Evolutionary conservation across 805 yeast species (phyloP).

Genomic region (Gaillardinia entomophila): DNA sequence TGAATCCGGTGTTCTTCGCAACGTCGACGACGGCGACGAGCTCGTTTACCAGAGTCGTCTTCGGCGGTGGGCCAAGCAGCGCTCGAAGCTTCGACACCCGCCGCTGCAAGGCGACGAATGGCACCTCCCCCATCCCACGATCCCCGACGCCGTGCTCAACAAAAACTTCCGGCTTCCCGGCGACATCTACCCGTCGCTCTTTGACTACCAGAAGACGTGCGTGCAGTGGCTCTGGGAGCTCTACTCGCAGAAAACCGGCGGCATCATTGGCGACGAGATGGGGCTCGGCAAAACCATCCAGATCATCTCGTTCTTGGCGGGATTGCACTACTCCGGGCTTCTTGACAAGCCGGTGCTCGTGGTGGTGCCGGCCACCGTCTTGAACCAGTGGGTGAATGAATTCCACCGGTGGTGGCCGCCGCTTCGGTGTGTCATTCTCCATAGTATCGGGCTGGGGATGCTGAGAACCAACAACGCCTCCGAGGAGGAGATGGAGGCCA

Average conservation of each 20-base stretch:
- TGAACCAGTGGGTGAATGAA: slow-evolving; percentile 96
- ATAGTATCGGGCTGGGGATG: slow-evolving; percentile 92
- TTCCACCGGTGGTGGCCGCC: slow-evolving; percentile 99
- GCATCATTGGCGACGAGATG: slow-evolving; percentile 97
- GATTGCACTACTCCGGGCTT: slow-evolving; percentile 75
- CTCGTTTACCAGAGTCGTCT: slow-evolving; percentile 54
- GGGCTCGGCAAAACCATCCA: slow-evolving; percentile 96
- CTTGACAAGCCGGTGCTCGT: slow-evolving; percentile 74
- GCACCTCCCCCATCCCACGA: slow-evolving; percentile 69
- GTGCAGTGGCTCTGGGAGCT: slow-evolving; percentile 97
- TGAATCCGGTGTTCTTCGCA: slow-evolving; percentile 18
- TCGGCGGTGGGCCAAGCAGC: slow-evolving; percentile 48
- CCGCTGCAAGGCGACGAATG: slow-evolving; percentile 43
- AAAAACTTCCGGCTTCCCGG: slow-evolving; percentile 77
- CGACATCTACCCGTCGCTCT: slow-evolving; percentile 78
- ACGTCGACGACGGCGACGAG: slow-evolving; percentile 81
- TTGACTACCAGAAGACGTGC: slow-evolving; percentile 92
- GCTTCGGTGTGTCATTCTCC: slow-evolving; percentile 75
- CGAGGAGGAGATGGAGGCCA: slow-evolving; percentile 46
- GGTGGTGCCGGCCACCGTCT: slow-evolving; percentile 95
- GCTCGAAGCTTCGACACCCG: slow-evolving; percentile 41
- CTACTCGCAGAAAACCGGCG: slow-evolving; percentile 85
- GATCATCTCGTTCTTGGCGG: slow-evolving; percentile 84
- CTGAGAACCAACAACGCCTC: slow-evolving; percentile 15
- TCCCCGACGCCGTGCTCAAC: slow-evolving; percentile 70